Conservation (phyloP, 1,284 basidiomycete species). For the Gomphus bonarii region DNA sequence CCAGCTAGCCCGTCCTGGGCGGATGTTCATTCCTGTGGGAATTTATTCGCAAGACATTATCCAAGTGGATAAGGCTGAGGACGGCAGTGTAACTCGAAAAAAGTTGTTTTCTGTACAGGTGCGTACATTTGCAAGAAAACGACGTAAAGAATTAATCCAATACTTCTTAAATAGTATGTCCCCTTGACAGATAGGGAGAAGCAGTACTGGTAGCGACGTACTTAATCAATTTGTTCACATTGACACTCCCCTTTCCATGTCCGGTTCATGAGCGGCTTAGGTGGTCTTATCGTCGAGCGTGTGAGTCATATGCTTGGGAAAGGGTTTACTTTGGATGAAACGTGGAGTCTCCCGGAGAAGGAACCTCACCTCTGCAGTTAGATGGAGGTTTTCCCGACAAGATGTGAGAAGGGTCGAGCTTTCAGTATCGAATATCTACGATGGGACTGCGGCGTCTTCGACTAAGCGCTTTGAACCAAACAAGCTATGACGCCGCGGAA, state of each 20-base stretch:
- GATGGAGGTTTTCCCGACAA: background rate
- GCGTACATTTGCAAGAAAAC: slow-evolving; percentile 21
- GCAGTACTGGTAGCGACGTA: slow-evolving; percentile 15
- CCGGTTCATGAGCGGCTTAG: background rate
- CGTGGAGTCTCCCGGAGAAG: background rate
- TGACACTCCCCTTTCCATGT: background rate
- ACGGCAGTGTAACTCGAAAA: slow-evolving; percentile 59
- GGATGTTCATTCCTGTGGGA: slow-evolving; percentile 93
- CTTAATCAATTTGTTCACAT: background rate
- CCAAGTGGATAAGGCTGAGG: slow-evolving; percentile 71
- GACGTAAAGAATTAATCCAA: background rate
- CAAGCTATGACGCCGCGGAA: slow-evolving; percentile 1
- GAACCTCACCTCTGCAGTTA: background rate
- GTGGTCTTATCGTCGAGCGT: background rate
- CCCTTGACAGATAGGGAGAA: slow-evolving; percentile 28
- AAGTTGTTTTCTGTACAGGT: slow-evolving; percentile 79
- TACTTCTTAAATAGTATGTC: slow-evolving; percentile 24
- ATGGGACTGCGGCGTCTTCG: background rate
- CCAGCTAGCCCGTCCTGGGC: slow-evolving; percentile 75
- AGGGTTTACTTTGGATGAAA: background rate
- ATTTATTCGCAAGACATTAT: slow-evolving; percentile 50
- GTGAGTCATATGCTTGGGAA: background rate
- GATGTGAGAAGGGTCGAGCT: background rate
- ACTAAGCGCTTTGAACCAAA: background rate
- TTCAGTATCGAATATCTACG: background rate